Conservation (phyloP, 108 stramenopile genomes). For the Cyclostephanos invisitatus region DNA sequence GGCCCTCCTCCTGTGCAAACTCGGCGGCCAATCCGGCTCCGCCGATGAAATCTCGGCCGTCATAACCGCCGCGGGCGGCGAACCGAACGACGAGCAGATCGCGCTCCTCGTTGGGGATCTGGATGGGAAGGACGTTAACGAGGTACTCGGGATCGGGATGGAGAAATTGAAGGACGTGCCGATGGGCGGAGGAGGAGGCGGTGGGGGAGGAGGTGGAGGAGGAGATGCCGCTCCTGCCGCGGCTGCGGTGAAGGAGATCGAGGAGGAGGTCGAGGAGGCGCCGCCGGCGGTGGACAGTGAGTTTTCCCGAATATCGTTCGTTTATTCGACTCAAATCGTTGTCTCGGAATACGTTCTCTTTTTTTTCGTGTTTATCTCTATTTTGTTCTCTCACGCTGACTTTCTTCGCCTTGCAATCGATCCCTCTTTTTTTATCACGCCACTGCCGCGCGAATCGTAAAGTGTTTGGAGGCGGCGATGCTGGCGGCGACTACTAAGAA, state of each 20-base stretch:
- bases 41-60: constrained; percentile 87
- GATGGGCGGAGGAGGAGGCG: constrained; percentile 85
- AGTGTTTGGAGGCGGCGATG: constrained; percentile 59
- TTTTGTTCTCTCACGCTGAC: background rate
- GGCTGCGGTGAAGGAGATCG: constrained; percentile 36
- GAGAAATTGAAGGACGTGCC: constrained; percentile 91
- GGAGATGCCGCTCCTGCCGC: constrained; percentile 35
- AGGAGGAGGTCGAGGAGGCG: constrained; percentile 54
- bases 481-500: constrained; percentile 58
- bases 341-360: background rate
- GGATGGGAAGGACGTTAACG: constrained; percentile 86
- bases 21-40: constrained; percentile 81
- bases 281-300: constrained; percentile 48
- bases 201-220: constrained; percentile 65
- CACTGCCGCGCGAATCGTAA: no score
- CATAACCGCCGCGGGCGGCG: constrained; percentile 78
- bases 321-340: no score
- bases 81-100: constrained; percentile 72
- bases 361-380: constrained; percentile 1
- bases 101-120: constrained; percentile 68
- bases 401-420: no score
- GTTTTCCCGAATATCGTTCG: constrained; percentile 11
- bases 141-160: constrained; percentile 81
- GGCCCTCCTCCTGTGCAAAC: constrained; percentile 79
- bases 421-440: no score